These are phyloP conservation scores for Phytophthora kernoviae DNA, from an alignment of 352 stramenopile species.

Conservation along the genomic window DNA sequence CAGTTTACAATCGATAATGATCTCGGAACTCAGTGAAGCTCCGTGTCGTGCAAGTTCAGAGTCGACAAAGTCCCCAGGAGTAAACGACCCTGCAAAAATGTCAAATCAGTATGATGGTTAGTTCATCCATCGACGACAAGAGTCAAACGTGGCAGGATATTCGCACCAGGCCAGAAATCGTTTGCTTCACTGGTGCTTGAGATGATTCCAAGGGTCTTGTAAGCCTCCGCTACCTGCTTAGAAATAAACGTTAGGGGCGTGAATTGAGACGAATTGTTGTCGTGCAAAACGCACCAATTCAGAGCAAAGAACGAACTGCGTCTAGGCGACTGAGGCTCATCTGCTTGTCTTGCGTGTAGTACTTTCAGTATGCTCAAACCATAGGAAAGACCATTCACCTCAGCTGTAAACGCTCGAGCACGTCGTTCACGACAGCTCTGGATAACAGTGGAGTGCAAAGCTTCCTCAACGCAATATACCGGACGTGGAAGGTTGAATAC, in stretches of 20 bases:
- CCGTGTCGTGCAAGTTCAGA: conserved; percentile 50
- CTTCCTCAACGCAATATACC: conserved; percentile 51
- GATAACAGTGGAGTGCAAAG: conserved; percentile 61
- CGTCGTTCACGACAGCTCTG: conserved; percentile 41
- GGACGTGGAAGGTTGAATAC: conserved; percentile 49
- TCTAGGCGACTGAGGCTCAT: conserved; percentile 4
- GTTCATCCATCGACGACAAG: too few species aligned
- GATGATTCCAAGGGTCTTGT: conserved; percentile 60
- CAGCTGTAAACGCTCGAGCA: conserved; percentile 50
- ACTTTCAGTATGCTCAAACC: conserved; percentile 58
- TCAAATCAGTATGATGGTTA: too few species aligned
- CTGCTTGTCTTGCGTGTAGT: conserved; percentile 31
- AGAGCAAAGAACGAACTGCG: conserved; percentile 65
- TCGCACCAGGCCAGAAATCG: conserved; percentile 60
- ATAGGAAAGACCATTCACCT: conserved; percentile 57
- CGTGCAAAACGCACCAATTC: conserved; percentile 47
- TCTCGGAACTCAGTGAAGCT: conserved; percentile 42
- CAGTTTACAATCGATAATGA: conserved; percentile 62
- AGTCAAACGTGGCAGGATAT: neutral
- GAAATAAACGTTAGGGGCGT: neutral
- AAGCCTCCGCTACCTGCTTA: conserved; percentile 57
- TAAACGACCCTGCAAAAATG: conserved; percentile 56
- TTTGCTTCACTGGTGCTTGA: conserved; percentile 35
- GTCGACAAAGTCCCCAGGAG: conserved; percentile 55
- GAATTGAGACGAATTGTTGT: neutral